phyloP scores from a whole-genome alignment of 2,329 filamentous ascomycete species.

The Juglanconis sp. region DNA sequence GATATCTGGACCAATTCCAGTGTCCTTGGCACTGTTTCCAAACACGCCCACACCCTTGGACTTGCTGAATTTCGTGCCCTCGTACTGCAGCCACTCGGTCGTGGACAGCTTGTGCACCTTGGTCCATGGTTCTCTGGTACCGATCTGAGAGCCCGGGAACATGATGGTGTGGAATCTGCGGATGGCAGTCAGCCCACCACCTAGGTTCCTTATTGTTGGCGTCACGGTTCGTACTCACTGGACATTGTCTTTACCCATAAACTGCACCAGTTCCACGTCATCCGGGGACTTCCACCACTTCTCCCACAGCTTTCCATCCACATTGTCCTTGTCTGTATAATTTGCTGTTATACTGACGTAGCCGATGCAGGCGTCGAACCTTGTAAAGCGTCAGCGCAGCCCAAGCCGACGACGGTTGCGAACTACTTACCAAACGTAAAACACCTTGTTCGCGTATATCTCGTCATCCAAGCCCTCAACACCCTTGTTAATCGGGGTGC shows the following conservation, averaged over 20 bases:
- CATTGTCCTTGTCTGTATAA: slow-evolving; percentile 62
- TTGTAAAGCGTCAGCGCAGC: slow-evolving; percentile 10
- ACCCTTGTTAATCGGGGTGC: slow-evolving; percentile 55
- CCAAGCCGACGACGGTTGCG: not conserved
- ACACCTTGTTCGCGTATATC: slow-evolving; percentile 63
- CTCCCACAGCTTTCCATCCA: slow-evolving; percentile 69
- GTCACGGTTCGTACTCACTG: slow-evolving; percentile 22
- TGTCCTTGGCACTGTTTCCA: slow-evolving; percentile 83
- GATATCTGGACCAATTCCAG: slow-evolving; percentile 74
- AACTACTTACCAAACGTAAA: slow-evolving; percentile 63
- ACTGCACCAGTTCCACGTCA: slow-evolving; percentile 85
- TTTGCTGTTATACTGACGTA: slow-evolving; percentile 93
- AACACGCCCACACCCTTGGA: slow-evolving; percentile 88
- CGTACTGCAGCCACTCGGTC: slow-evolving; percentile 86
- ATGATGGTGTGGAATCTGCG: slow-evolving; percentile 78
- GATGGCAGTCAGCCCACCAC: slow-evolving; percentile 24
- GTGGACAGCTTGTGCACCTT: slow-evolving; percentile 85
- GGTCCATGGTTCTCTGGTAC: slow-evolving; percentile 83
- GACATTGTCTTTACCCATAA: slow-evolving; percentile 90
- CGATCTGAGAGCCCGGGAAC: slow-evolving; percentile 84
- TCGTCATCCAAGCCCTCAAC: slow-evolving; percentile 49
- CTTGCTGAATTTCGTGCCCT: slow-evolving; percentile 89
- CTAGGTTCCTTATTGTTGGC: no score
- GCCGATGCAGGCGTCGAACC: slow-evolving; percentile 73
- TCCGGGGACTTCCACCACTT: slow-evolving; percentile 85